A percentile compares a stretch with the other conserved stretches of the same genome.
Conservation (phyloP, 2,329 filamentous ascomycete genomes). For the Cladophialophora carrionii region DNA sequence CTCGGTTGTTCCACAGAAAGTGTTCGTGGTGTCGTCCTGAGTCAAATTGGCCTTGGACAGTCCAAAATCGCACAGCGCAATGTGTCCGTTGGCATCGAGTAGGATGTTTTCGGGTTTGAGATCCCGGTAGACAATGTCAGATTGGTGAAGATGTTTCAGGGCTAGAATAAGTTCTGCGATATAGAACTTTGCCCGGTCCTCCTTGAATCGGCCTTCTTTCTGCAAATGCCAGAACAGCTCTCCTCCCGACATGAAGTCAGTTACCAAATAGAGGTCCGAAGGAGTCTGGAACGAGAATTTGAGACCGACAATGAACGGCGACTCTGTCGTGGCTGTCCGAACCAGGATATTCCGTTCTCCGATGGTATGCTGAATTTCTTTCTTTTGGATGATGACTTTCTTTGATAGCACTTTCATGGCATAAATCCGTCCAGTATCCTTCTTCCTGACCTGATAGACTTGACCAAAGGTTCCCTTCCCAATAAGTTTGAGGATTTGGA, state of each 20-base stretch:
- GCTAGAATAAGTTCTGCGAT: conserved; percentile 96
- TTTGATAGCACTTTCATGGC: conserved; percentile 99
- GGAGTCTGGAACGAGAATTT: conserved; percentile 99
- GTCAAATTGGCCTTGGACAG: conserved; percentile 96
- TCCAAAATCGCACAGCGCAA: conserved; percentile 96
- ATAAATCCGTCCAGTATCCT: conserved; percentile 92
- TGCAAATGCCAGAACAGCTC: conserved; percentile 99
- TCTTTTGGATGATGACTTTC: conserved; percentile 99
- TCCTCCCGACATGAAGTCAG: conserved; percentile 98
- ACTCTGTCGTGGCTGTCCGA: conserved; percentile 91
- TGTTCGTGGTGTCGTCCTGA: conserved; percentile 97
- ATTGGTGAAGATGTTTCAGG: conserved; percentile 90
- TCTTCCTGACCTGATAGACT: conserved; percentile 97
- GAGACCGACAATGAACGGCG: conserved; percentile 94
- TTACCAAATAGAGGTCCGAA: conserved; percentile 95
- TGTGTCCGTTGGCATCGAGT: conserved; percentile 94
- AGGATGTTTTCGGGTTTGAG: conserved; percentile 98
- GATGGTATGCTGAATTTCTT: conserved; percentile 95
- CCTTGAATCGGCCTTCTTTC: conserved; percentile 93
- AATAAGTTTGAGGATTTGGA: conserved; percentile 93
- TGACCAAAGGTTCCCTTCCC: conserved; percentile 98
- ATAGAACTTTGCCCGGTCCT: conserved; percentile 95
- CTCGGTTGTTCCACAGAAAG: conserved; percentile 97
- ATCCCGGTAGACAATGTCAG: conserved; percentile 97
- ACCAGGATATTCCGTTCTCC: conserved; percentile 97